These are phyloP conservation scores for Solanum ossicruentum DNA, from an alignment of 257 asterid species.

Conservation along the genomic window DNA sequence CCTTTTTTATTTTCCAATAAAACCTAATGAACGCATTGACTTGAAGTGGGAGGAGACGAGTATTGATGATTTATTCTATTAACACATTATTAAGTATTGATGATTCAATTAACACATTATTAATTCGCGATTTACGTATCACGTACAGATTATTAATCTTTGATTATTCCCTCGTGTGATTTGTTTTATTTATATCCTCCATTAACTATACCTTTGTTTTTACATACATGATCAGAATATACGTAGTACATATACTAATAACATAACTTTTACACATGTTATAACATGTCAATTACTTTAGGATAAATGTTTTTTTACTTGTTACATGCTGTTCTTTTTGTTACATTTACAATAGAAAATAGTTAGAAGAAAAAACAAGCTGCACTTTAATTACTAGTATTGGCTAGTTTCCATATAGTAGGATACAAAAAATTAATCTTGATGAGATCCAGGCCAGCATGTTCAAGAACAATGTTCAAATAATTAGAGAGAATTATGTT, in stretches of 20 bases:
- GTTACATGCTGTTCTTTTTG: not conserved
- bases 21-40: not conserved
- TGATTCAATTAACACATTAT: not conserved
- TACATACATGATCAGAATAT: not conserved
- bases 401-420: not conserved
- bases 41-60: not conserved
- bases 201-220: not conserved
- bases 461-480: not conserved
- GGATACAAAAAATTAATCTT: not conserved
- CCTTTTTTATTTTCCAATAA: not conserved
- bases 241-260: not conserved
- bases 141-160: not conserved
- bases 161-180: not conserved
- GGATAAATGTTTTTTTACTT: not conserved
- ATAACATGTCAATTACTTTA: not conserved
- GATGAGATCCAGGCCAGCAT: not conserved
- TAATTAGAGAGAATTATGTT: not conserved
- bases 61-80: not conserved
- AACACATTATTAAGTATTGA: not conserved
- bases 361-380: not conserved
- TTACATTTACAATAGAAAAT: not conserved
- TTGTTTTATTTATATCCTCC: not conserved
- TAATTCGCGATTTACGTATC: not conserved
- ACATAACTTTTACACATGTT: not conserved
- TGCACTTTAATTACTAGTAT: not conserved